A percentile compares a stretch with the other conserved stretches of the same genome.
phyloP scores from a whole-genome alignment of 495 filamentous ascomycete species.

The Trichoderma orchidacearum region DNA sequence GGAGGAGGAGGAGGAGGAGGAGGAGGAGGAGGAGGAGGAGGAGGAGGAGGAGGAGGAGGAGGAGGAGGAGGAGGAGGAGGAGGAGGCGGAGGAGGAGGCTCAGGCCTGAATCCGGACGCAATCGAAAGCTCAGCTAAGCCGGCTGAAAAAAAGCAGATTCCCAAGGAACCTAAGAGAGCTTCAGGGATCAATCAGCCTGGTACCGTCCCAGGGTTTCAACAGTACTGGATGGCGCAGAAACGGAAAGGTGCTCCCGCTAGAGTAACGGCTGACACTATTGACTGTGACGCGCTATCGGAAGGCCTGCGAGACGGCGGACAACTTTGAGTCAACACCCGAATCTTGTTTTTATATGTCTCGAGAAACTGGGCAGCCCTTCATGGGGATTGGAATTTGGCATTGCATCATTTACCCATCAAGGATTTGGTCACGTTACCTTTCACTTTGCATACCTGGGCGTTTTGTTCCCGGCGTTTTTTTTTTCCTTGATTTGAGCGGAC shows the following conservation, averaged over 20 bases:
- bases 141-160: not conserved
- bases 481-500: not conserved
- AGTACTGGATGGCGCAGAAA: slow-evolving; percentile 24
- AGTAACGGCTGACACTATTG: slow-evolving; percentile 24
- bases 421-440: not conserved
- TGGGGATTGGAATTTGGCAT: not conserved
- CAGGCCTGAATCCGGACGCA: slow-evolving; percentile 1
- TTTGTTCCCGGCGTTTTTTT: not conserved
- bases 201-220: slow-evolving; percentile 33
- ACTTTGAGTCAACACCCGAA: not conserved
- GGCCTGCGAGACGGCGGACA: slow-evolving; percentile 9
- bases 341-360: not conserved
- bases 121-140: slow-evolving; percentile 3
- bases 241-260: slow-evolving; percentile 24
- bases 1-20: not conserved
- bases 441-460: not conserved
- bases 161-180: not conserved
- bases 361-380: not conserved
- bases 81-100: no score
- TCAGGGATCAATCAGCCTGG: slow-evolving; percentile 43
- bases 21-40: no score
- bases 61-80: slow-evolving; percentile 6
- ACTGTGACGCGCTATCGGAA: slow-evolving; percentile 27
- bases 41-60: no score
- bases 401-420: not conserved